A percentile compares a stretch with the other conserved stretches of the same genome.
Conservation (phyloP, 768 basidiomycete genomes). For the Candolleomyces eurysporus region DNA sequence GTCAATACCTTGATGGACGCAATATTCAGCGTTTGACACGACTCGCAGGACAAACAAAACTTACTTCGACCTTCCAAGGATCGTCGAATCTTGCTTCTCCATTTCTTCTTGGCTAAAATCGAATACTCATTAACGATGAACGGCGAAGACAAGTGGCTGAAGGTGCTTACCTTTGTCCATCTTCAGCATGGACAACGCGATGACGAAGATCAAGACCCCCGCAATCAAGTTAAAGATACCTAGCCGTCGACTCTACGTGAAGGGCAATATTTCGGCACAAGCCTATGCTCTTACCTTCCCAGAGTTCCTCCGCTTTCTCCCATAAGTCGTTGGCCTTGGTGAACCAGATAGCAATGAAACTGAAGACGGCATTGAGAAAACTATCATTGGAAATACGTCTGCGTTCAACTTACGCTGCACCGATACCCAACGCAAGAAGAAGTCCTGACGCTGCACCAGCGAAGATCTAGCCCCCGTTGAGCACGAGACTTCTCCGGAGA, state of each 20-base stretch:
- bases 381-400: not conserved
- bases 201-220: conserved; percentile 81
- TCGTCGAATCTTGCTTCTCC: conserved; percentile 82
- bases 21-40: not conserved
- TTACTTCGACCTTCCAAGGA: conserved; percentile 67
- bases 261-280: not conserved
- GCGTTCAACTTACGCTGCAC: conserved; percentile 55
- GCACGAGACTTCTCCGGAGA: not conserved
- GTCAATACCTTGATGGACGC: conserved; percentile 38
- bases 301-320: conserved; percentile 79
- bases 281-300: conserved; percentile 74
- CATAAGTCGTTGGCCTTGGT: conserved; percentile 85
- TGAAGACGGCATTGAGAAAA: conserved; percentile 8
- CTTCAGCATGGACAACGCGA: conserved; percentile 94
- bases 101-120: conserved; percentile 75
- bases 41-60: conserved; percentile 12
- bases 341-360: conserved; percentile 93
- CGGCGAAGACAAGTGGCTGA: not conserved
- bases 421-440: conserved; percentile 77
- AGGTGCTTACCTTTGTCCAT: conserved; percentile 67
- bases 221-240: conserved; percentile 73
- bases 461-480: conserved; percentile 53
- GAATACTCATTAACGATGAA: not conserved
- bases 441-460: conserved; percentile 73
- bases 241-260: conserved; percentile 20